Percentiles rank a stretch among this genome's conserved stretches.
These are phyloP conservation scores for Fraxinus cuspidata DNA, from an alignment of 257 asterid species.

Conservation along the genomic window DNA sequence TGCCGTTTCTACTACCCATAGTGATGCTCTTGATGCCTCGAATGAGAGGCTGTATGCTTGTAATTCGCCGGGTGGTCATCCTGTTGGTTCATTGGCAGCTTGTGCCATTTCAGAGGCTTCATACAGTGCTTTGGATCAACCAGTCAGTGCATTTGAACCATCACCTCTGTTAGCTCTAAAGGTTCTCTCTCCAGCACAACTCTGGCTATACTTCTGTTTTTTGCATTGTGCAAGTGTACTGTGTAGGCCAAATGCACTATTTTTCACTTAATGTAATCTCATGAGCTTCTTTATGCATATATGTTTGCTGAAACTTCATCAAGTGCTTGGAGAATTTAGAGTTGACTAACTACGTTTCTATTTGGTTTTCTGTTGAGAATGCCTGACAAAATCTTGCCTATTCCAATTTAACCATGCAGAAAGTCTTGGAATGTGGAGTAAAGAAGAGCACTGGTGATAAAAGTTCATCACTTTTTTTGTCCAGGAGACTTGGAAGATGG, in stretches of 20 bases:
- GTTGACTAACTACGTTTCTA: background rate
- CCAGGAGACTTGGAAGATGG: slow-evolving; percentile 62
- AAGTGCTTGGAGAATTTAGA: slow-evolving; percentile 16
- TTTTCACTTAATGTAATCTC: background rate
- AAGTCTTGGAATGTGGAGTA: slow-evolving; percentile 80
- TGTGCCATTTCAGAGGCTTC: slow-evolving; percentile 94
- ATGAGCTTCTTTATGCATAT: slow-evolving; percentile 2
- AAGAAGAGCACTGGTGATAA: slow-evolving; percentile 61
- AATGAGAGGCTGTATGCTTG: slow-evolving; percentile 10
- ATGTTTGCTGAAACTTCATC: slow-evolving; percentile 6
- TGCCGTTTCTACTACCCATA: slow-evolving; percentile 15
- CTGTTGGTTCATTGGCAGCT: slow-evolving; percentile 95
- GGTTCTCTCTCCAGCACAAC: slow-evolving; percentile 44
- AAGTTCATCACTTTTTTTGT: slow-evolving; percentile 76
- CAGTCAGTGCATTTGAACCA: slow-evolving; percentile 81
- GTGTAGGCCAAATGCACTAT: background rate
- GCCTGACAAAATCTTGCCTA: slow-evolving; percentile 20
- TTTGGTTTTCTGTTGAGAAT: background rate
- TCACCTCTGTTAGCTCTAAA: slow-evolving; percentile 80
- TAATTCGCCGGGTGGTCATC: slow-evolving; percentile 59
- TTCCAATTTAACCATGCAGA: slow-evolving; percentile 47
- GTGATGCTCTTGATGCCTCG: slow-evolving; percentile 25
- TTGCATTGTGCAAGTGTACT: slow-evolving; percentile 9
- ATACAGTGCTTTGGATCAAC: slow-evolving; percentile 97
- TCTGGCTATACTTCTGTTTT: slow-evolving; percentile 4